Evolutionary conservation across 495 filamentous ascomycete genomes (phyloP).

Genomic region (Clavariopsis aquatica): DNA sequence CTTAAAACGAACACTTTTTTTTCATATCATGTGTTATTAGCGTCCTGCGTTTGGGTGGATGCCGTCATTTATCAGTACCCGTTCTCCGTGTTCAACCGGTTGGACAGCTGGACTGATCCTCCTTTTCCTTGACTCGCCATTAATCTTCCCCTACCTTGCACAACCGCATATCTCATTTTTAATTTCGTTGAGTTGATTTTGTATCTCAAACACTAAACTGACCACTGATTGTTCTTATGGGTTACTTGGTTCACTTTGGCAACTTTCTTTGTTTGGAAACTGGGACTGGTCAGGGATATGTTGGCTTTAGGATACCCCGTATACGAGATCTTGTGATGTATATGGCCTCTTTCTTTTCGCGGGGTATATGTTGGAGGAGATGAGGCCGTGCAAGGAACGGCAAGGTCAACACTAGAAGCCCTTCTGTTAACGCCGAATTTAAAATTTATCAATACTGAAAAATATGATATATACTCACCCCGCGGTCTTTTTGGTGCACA

Average conservation of each 20-base stretch:
- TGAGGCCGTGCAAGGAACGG: no score
- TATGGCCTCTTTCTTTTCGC: not conserved
- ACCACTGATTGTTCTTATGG: not conserved
- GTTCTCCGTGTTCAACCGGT: not conserved
- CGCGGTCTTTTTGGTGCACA: not conserved
- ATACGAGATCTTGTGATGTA: constrained; percentile 14
- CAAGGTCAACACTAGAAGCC: no score
- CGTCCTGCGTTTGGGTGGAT: constrained; percentile 1
- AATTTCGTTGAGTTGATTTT: constrained; percentile 5
- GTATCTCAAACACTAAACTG: not conserved
- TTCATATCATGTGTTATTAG: not conserved
- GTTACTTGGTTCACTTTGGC: not conserved
- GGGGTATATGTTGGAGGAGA: no score
- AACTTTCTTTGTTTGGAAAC: constrained; percentile 1
- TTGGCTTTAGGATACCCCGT: constrained; percentile 15
- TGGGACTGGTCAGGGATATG: not conserved
- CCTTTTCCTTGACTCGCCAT: not conserved
- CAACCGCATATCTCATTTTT: not conserved
- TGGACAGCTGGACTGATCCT: constrained; percentile 10
- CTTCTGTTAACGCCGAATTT: not conserved
- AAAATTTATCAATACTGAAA: not conserved
- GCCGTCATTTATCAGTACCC: not conserved
- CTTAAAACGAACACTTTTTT: not conserved
- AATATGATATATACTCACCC: not conserved
- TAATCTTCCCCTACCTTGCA: not conserved